A percentile compares a stretch with the other conserved stretches of the same genome.
These are phyloP conservation scores for Daldinia decipiens DNA, from an alignment of 495 filamentous ascomycete genomes.

Conservation along the genomic window DNA sequence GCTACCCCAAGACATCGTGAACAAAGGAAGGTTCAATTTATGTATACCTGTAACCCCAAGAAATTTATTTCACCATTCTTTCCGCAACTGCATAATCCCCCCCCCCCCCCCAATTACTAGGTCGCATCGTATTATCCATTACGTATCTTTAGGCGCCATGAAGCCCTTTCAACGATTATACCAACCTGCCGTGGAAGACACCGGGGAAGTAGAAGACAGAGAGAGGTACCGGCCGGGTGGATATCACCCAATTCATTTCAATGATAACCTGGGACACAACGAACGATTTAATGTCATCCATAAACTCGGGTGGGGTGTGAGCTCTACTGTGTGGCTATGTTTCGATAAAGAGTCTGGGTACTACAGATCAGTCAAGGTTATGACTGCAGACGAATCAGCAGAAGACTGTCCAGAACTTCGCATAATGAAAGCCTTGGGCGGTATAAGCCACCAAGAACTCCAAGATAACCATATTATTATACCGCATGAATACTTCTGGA, in stretches of 20 bases:
- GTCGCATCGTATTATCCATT: not conserved
- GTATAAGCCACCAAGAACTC: slow-evolving; percentile 2
- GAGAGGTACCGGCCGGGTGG: slow-evolving; percentile 46
- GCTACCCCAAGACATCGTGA: not conserved
- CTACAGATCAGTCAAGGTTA: slow-evolving; percentile 39
- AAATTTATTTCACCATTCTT: not conserved
- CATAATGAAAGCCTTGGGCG: slow-evolving; percentile 20
- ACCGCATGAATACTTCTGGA: slow-evolving; percentile 47
- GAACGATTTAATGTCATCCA: slow-evolving; percentile 58
- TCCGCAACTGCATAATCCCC: not conserved
- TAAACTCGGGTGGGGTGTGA: slow-evolving; percentile 63
- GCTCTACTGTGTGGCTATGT: slow-evolving; percentile 66
- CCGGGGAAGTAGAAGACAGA: slow-evolving; percentile 11
- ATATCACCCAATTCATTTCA: slow-evolving; percentile 61
- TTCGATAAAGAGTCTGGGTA: slow-evolving; percentile 46
- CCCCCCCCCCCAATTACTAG: too few relatives aligned
- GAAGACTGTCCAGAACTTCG: slow-evolving; percentile 33
- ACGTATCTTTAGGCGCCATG: not conserved
- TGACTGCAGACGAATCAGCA: slow-evolving; percentile 19
- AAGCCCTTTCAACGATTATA: slow-evolving; percentile 2
- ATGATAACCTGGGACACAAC: slow-evolving; percentile 48
- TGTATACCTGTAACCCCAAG: not conserved
- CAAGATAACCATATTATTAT: slow-evolving; percentile 28
- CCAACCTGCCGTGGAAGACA: slow-evolving; percentile 2
- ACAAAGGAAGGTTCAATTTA: not conserved